Conservation (phyloP, 441 rosid species). For the Adansonia madagascariensis region DNA sequence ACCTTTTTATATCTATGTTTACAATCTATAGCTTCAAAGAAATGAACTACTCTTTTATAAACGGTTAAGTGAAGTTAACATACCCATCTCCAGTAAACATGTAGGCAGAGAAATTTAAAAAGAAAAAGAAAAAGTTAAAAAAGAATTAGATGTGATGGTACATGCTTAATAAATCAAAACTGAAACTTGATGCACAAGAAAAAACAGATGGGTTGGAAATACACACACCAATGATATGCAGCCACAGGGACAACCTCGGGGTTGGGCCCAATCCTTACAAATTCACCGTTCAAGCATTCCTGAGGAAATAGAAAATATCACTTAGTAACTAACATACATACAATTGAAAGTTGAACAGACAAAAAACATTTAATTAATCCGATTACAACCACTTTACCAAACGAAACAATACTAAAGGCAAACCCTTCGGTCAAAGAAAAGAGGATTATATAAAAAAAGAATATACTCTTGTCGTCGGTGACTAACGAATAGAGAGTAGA, state of each 20-base stretch:
- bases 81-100: conserved; percentile 99
- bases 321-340: background rate
- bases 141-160: background rate
- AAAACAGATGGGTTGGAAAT: background rate
- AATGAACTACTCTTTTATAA: background rate
- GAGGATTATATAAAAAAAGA: no score
- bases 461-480: no score
- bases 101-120: conserved; percentile 30
- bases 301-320: conserved; percentile 24
- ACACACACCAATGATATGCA: conserved; percentile 75
- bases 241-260: conserved; percentile 89
- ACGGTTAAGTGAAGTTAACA: conserved; percentile 21
- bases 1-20: no score
- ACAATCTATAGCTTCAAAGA: no score
- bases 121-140: background rate
- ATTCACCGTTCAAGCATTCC: conserved; percentile 90
- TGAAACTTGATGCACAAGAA: background rate
- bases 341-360: background rate
- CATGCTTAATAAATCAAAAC: background rate
- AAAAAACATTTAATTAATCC: background rate
- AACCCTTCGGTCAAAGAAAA: no score
- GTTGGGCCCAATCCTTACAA: conserved; percentile 92
- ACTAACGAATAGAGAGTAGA: no score
- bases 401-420: no score
- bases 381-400: background rate